phyloP scores from a whole-genome alignment of 441 rosid species.

The Brassica hybrid region DNA sequence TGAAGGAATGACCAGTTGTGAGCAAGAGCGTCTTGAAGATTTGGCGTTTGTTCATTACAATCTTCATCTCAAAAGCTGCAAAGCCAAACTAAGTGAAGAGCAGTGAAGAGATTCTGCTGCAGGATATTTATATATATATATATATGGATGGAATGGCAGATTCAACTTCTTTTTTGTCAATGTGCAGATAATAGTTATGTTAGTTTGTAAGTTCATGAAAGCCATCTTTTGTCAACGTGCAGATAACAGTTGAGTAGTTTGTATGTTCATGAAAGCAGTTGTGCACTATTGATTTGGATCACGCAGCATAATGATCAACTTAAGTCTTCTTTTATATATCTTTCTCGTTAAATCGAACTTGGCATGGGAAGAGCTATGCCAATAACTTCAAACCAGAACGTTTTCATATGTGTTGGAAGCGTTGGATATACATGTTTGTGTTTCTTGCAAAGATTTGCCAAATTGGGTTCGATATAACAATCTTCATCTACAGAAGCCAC shows the following conservation, averaged over 20 bases:
- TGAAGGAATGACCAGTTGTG: neutral
- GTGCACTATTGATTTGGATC: no score
- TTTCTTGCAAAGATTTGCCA: no score
- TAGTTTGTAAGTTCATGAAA: neutral
- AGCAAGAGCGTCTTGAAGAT: neutral
- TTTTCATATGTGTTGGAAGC: no score
- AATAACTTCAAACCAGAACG: neutral
- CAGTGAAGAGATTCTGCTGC: neutral
- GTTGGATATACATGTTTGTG: neutral
- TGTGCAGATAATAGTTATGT: neutral
- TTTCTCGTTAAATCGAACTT: neutral
- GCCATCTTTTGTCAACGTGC: neutral
- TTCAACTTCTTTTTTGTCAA: neutral
- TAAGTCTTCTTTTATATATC: neutral
- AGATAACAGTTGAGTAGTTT: neutral
- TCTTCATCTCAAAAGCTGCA: conserved; percentile 8
- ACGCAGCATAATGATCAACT: neutral
- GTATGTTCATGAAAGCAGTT: no score
- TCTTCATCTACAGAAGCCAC: conserved; percentile 40
- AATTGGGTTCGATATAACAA: conserved; percentile 32
- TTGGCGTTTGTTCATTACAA: conserved; percentile 5
- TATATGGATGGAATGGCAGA: neutral
- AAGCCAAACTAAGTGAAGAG: conserved; percentile 1
- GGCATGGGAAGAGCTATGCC: neutral
- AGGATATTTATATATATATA: neutral